phyloP scores from a whole-genome alignment of 129 eudicot genomes.

The Escallonia herrerae region DNA sequence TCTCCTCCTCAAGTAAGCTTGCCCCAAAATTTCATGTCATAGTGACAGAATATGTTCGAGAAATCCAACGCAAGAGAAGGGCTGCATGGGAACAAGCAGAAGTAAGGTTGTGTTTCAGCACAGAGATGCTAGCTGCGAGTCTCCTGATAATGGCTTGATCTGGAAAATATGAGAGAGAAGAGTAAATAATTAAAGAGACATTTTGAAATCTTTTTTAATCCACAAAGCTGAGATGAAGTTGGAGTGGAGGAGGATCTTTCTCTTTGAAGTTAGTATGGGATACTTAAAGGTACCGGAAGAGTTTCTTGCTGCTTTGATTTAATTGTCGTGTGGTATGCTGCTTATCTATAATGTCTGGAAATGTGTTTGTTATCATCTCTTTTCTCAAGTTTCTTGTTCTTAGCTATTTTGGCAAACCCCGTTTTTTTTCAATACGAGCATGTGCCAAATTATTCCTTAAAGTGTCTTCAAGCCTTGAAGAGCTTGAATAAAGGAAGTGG shows the following conservation, averaged over 20 bases:
- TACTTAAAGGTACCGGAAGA: conserved; percentile 3
- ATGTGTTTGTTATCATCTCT: background rate
- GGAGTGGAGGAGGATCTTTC: background rate
- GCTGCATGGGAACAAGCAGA: conserved; percentile 20
- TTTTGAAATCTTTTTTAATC: background rate
- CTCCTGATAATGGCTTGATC: background rate
- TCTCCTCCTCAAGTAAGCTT: conserved; percentile 25
- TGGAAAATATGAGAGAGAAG: conserved; percentile 2
- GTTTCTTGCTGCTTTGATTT: background rate
- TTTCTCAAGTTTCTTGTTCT: background rate
- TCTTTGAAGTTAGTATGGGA: conserved; percentile 1
- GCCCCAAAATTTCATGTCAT: conserved; percentile 50
- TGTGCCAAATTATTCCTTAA: no score
- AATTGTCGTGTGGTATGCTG: background rate
- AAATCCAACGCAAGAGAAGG: conserved; percentile 43
- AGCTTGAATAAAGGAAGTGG: no score
- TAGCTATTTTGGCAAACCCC: no score
- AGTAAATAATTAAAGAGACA: background rate
- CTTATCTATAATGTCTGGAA: background rate
- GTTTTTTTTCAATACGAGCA: no score
- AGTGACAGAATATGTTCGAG: conserved; percentile 45
- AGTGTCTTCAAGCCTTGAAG: no score
- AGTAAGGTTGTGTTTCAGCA: conserved; percentile 29
- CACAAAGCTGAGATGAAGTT: background rate
- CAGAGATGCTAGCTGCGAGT: conserved; percentile 23